phyloP scores from a whole-genome alignment of 495 filamentous ascomycete genomes.

The Trichoderma gamsii region DNA sequence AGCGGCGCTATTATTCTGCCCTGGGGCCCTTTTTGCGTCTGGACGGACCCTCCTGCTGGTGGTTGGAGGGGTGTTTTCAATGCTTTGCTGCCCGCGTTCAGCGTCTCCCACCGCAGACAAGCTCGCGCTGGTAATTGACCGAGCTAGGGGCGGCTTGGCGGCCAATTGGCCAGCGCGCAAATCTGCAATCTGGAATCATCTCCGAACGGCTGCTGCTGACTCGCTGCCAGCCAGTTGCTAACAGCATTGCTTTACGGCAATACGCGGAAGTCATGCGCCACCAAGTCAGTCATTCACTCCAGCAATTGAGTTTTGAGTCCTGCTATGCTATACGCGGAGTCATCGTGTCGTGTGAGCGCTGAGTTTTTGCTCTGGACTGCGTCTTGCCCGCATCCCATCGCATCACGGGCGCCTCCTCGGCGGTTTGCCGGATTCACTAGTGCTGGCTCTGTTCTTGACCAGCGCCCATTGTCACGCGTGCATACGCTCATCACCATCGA shows the following conservation, averaged over 20 bases:
- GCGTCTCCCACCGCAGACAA: neutral
- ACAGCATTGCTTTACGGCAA: neutral
- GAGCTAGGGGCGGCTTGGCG: constrained; percentile 3
- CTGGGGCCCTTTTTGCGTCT: neutral
- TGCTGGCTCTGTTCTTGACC: neutral
- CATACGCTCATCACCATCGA: neutral
- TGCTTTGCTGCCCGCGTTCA: neutral
- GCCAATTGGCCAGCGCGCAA: neutral
- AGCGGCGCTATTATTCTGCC: constrained; percentile 7
- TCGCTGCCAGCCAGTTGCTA: neutral
- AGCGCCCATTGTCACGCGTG: neutral
- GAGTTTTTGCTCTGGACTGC: neutral
- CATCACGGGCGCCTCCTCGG: constrained; percentile 8
- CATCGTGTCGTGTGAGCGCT: neutral
- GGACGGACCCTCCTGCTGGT: neutral
- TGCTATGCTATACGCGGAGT: constrained; percentile 1
- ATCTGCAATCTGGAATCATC: constrained; percentile 8
- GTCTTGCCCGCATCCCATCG: neutral
- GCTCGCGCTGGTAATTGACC: neutral
- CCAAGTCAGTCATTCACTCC: no score
- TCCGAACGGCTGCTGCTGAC: neutral
- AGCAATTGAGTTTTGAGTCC: no score
- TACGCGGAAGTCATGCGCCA: neutral
- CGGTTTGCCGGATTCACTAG: neutral
- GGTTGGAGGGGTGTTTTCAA: neutral